phyloP scores from a whole-genome alignment of 2,329 filamentous ascomycete species.

The Teratosphaeria pseudoeucalypti region DNA sequence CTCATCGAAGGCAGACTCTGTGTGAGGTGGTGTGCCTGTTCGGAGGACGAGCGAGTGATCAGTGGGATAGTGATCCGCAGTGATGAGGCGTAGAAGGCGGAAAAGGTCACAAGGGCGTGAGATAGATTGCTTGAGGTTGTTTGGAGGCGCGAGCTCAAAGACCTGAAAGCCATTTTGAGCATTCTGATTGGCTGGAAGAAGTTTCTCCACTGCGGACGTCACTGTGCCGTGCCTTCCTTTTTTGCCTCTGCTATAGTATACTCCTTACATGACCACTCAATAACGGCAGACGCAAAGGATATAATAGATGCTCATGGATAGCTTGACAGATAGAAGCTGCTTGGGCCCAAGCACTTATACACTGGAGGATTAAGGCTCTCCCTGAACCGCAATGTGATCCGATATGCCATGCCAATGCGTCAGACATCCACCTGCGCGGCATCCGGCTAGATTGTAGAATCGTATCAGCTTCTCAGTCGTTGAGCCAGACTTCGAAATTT shows the following conservation, averaged over 20 bases:
- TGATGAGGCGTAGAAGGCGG: not conserved
- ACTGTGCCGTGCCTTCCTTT: not conserved
- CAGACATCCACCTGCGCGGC: too few species aligned
- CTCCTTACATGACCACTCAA: not conserved
- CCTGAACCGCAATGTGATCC: too few species aligned
- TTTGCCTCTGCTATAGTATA: not conserved
- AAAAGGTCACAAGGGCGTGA: not conserved
- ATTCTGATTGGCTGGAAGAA: not conserved
- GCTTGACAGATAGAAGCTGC: not conserved
- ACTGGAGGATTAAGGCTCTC: too few species aligned
- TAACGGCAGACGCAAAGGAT: not conserved
- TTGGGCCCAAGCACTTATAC: not conserved
- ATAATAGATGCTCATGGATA: not conserved
- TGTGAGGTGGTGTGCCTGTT: not conserved
- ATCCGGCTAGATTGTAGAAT: too few species aligned
- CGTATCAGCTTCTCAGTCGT: too few species aligned
- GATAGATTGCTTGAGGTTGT: not conserved
- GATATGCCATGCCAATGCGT: too few species aligned
- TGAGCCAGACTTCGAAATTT: too few species aligned
- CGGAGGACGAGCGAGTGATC: not conserved
- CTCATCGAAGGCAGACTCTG: conserved; percentile 4
- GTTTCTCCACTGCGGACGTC: not conserved
- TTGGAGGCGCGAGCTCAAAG: not conserved
- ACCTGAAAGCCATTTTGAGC: not conserved
- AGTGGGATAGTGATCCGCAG: not conserved